A percentile compares a stretch with the other conserved stretches of the same genome.
Evolutionary conservation across 2,329 filamentous ascomycete genomes (phyloP).

Genomic region (Chalaropsis ovoidea): DNA sequence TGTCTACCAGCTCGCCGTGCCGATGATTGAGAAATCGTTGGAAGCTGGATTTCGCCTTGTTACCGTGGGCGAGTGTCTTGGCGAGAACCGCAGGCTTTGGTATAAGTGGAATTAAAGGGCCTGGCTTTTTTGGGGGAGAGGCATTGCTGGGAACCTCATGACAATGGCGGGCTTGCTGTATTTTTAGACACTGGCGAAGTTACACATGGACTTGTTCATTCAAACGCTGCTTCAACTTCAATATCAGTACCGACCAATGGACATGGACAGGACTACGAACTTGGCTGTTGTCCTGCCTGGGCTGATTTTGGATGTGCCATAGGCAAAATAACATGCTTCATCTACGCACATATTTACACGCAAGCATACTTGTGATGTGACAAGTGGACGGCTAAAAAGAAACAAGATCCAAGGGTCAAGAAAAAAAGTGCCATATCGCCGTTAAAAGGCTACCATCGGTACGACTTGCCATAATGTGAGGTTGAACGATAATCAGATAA

Average conservation of each 20-base stretch:
- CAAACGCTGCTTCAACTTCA: not conserved
- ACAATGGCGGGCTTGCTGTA: slow-evolving; percentile 1
- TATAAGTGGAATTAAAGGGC: slow-evolving; percentile 34
- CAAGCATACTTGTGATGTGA: not conserved
- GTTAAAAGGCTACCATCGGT: not conserved
- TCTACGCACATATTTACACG: too few relatives aligned
- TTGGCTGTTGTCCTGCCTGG: not conserved
- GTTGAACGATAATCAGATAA: not conserved
- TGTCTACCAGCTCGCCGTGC: slow-evolving; percentile 34
- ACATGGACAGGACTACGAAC: not conserved
- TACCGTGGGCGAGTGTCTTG: slow-evolving; percentile 40
- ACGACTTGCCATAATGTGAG: not conserved
- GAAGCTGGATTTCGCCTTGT: slow-evolving; percentile 26
- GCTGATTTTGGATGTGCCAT: too few relatives aligned
- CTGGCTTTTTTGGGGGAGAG: not conserved
- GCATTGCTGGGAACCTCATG: not conserved
- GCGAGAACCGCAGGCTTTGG: slow-evolving; percentile 44
- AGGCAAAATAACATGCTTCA: too few relatives aligned
- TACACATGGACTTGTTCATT: slow-evolving; percentile 5
- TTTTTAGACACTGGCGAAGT: not conserved
- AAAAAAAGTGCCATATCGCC: not conserved
- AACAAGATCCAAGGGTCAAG: not conserved
- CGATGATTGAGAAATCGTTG: slow-evolving; percentile 24
- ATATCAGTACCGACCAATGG: not conserved
- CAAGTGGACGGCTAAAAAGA: not conserved